Percentiles rank a stretch among this genome's conserved stretches.
Conservation (phyloP, 306 rosid species). For the Ammopiptanthus mongolicus region DNA sequence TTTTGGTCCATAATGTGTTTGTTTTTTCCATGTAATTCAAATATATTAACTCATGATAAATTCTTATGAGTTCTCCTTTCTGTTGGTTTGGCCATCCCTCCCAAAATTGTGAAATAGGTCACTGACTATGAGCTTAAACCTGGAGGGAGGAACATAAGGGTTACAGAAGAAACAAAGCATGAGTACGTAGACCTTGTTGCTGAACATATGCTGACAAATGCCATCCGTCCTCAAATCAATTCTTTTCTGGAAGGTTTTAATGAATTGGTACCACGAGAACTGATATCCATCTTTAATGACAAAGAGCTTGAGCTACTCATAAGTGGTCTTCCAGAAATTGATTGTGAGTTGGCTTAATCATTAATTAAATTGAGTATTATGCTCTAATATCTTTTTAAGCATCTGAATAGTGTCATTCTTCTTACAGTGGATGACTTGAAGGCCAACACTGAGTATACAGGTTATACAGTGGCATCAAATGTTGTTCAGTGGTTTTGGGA, state of each 20-base stretch:
- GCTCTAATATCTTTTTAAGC: constrained; percentile 15
- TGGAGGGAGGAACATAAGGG: constrained; percentile 96
- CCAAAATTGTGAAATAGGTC: constrained; percentile 46
- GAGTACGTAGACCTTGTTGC: constrained; percentile 99
- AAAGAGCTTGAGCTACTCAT: constrained; percentile 99
- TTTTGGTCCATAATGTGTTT: not conserved
- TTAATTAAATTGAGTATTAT: not conserved
- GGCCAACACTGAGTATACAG: constrained; percentile 83
- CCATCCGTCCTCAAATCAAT: constrained; percentile 91
- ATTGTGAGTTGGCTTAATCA: constrained; percentile 54
- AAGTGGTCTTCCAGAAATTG: constrained; percentile 99
- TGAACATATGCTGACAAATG: constrained; percentile 87
- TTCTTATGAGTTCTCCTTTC: constrained; percentile 13
- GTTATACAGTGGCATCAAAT: constrained; percentile 84
- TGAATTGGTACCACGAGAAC: constrained; percentile 78
- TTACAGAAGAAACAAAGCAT: constrained; percentile 95
- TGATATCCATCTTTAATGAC: constrained; percentile 85
- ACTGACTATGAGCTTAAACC: constrained; percentile 99
- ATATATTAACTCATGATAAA: not conserved
- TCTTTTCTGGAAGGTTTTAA: constrained; percentile 83
- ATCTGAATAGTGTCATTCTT: constrained; percentile 30
- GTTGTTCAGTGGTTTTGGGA: constrained; percentile 99
- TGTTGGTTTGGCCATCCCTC: constrained; percentile 18
- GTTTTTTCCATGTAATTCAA: not conserved
- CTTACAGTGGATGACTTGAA: constrained; percentile 93